phyloP scores from a whole-genome alignment of 2,329 filamentous ascomycete species.

The Penicillium crustosum region DNA sequence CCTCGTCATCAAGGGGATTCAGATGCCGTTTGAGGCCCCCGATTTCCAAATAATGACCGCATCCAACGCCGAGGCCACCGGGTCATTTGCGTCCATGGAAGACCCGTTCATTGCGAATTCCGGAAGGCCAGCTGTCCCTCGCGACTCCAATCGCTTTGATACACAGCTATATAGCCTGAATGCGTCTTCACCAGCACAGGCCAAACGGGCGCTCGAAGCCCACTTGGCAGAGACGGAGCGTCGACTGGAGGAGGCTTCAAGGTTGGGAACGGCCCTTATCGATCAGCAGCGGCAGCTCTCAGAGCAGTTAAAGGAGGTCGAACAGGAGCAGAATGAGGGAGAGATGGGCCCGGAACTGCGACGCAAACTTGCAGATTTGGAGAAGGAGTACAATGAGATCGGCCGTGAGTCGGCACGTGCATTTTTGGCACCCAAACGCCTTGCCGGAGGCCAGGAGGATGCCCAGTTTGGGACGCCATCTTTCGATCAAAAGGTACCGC shows the following conservation, averaged over 20 bases:
- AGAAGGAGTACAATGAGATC: slow-evolving; percentile 93
- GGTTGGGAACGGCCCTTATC: slow-evolving; percentile 81
- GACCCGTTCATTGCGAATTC: slow-evolving; percentile 61
- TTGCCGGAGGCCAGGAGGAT: slow-evolving; percentile 69
- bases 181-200: slow-evolving; percentile 80
- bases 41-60: slow-evolving; percentile 18
- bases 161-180: slow-evolving; percentile 75
- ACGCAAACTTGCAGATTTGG: slow-evolving; percentile 78
- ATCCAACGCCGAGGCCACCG: slow-evolving; percentile 17
- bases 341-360: slow-evolving; percentile 82
- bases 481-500: slow-evolving; percentile 48
- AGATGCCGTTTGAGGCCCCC: slow-evolving; percentile 17
- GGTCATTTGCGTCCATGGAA: slow-evolving; percentile 32
- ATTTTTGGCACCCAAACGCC: slow-evolving; percentile 77
- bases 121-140: slow-evolving; percentile 43
- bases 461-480: slow-evolving; percentile 45
- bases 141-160: slow-evolving; percentile 70
- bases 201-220: slow-evolving; percentile 83
- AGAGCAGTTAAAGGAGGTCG: slow-evolving; percentile 80
- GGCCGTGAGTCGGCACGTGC: slow-evolving; percentile 85
- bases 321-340: slow-evolving; percentile 70
- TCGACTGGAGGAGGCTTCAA: slow-evolving; percentile 85
- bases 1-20: slow-evolving; percentile 23
- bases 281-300: slow-evolving; percentile 81
- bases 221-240: slow-evolving; percentile 91